These are phyloP conservation scores for Colletotrichum musicola DNA, from an alignment of 2,329 filamentous ascomycete species.

Conservation along the genomic window DNA sequence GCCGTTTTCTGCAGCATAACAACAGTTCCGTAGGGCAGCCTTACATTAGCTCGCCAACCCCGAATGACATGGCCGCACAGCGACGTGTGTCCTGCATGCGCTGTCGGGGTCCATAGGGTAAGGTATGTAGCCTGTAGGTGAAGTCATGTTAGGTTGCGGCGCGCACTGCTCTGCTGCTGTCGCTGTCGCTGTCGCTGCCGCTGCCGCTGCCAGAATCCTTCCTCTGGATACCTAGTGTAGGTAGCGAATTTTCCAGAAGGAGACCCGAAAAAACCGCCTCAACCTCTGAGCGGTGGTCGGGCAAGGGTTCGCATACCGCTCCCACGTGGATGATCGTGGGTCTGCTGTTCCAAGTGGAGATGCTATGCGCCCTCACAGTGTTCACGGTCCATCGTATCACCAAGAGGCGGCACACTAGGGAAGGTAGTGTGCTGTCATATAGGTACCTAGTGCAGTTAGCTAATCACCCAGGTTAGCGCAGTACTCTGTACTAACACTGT, in stretches of 20 bases:
- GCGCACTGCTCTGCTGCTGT: conserved; percentile 6
- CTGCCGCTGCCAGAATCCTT: not conserved
- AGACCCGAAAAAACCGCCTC: conserved; percentile 11
- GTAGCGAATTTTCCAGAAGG: conserved; percentile 36
- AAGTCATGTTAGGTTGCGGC: not conserved
- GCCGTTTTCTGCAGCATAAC: not conserved
- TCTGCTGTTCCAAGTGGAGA: conserved; percentile 34
- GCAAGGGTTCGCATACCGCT: conserved; percentile 38
- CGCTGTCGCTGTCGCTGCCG: not conserved
- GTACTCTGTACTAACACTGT: too few species aligned
- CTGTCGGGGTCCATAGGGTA: too few species aligned
- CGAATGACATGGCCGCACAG: not conserved
- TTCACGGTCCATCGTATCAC: conserved; percentile 26
- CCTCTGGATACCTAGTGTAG: not conserved
- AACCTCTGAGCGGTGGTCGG: conserved; percentile 23
- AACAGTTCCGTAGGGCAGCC: conserved; percentile 19
- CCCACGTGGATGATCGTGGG: conserved; percentile 36
- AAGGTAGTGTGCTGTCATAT: too few species aligned
- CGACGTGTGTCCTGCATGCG: not conserved
- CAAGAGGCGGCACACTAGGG: too few species aligned
- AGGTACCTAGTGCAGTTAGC: too few species aligned
- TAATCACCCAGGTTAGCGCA: too few species aligned
- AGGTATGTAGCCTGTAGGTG: too few species aligned
- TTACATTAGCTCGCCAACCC: conserved; percentile 14
- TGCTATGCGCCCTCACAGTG: conserved; percentile 15